phyloP scores from a whole-genome alignment of 1,284 basidiomycete genomes.

The Polyporus tsugae region DNA sequence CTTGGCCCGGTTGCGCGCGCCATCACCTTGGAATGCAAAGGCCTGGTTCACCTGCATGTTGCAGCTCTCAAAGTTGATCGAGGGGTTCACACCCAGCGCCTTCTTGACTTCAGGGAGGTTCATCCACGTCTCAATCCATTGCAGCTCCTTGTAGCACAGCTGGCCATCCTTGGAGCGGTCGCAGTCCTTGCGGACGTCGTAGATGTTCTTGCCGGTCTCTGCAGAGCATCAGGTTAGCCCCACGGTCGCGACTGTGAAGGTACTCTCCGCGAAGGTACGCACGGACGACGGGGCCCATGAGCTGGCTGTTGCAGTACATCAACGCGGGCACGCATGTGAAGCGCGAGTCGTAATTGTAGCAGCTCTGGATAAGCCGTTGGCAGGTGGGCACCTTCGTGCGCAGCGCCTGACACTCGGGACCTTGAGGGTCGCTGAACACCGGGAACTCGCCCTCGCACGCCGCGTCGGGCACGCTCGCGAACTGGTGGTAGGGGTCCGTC shows the following conservation, averaged over 20 bases:
- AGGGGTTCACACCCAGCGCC: slow-evolving; percentile 76
- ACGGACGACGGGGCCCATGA: slow-evolving; percentile 70
- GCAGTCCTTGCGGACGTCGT: slow-evolving; percentile 87
- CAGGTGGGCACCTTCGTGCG: slow-evolving; percentile 75
- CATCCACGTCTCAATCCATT: slow-evolving; percentile 85
- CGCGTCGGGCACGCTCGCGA: slow-evolving; percentile 82
- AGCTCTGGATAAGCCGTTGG: slow-evolving; percentile 71
- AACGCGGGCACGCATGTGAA: slow-evolving; percentile 70
- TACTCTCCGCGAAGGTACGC: slow-evolving; percentile 40
- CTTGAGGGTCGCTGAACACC: slow-evolving; percentile 72
- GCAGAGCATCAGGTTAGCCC: not conserved
- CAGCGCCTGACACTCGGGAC: slow-evolving; percentile 71
- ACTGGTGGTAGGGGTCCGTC: slow-evolving; percentile 80
- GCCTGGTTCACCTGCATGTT: slow-evolving; percentile 73
- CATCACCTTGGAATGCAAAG: slow-evolving; percentile 81
- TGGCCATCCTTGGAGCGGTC: slow-evolving; percentile 73
- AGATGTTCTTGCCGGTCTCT: slow-evolving; percentile 78
- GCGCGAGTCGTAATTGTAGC: slow-evolving; percentile 66
- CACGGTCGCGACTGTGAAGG: slow-evolving; percentile 45
- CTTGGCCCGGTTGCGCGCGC: slow-evolving; percentile 80
- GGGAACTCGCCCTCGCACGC: slow-evolving; percentile 84
- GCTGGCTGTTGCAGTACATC: slow-evolving; percentile 69
- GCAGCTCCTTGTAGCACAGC: slow-evolving; percentile 81
- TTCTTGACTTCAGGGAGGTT: slow-evolving; percentile 78
- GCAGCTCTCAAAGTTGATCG: slow-evolving; percentile 61